Base-by-base conservation (phyloP, 257 asterid genomes). In the Datura wrightii region DNA sequence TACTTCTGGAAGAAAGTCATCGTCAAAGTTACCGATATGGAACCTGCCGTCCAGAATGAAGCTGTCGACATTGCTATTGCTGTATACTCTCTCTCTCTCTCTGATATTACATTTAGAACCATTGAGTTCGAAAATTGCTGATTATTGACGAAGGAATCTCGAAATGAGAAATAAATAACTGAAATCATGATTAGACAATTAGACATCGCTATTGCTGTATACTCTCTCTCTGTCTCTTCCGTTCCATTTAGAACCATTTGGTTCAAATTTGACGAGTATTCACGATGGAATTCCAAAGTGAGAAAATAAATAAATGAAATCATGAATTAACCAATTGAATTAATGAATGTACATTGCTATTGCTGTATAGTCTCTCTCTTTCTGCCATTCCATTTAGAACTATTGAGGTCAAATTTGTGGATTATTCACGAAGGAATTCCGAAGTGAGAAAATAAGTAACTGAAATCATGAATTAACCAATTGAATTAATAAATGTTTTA, bases 1-100 rank as follows among this genome's bases (percentile, higher is more conserved):
- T 31, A 66, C 85, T 36, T n/a, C 90, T 58, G 92, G 90, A 18
- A 92, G 91, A 95, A 95, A 83, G 94, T 92, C 79, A 82, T 88
- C 86, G 92, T 96, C 56, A 94, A 96, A 90, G 94, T 94, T 86
- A 97, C 97, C 6, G 98, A 96, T 85, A 96, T 96, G 99, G 92
- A 92, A 85, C 94, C 92, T 52, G 98, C 93, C 72, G 74, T 96
- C 83, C 98, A 92, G 93, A 94, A 94, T 88, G 97, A 94, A 84
- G 98, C 99, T 34, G 82, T 96, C 84, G 96, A 93, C 85, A 88
- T 94, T 86, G 98, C 98, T 88, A 88, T 94, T 79, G 89, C 91
- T 79, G 98, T 96, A 92, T 11, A 80, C 69, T 78, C 84, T 79
- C 88, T 70, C 82, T n/a, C 82, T 59, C 72, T 65, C 9, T 18